Base-by-base conservation (phyloP, 495 filamentous ascomycete species). In the Hypomontagnella submonticulosa region DNA sequence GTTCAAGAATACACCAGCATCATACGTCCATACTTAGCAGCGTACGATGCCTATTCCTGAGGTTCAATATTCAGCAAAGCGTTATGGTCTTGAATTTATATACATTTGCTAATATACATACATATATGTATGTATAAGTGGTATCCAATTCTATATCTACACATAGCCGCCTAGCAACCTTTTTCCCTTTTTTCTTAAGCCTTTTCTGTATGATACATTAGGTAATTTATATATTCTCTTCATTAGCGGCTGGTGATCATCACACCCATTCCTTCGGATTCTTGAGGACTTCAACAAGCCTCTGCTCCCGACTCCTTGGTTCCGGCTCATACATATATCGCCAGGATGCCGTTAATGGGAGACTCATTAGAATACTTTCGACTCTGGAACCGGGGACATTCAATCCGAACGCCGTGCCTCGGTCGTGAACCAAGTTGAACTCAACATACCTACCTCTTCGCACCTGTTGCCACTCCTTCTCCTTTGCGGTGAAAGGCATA, bases 381-480 rank as follows among this genome's bases (percentile, higher is more conserved):
- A 99, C 85, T 55, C 95, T 85, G 8, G 93, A 90, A 61, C 91
- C 92, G 3, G 95, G 96, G 0, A 96, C 97, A 66, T 92, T 93
- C 55, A 99, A 78, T 0, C 95, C 95, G 75, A 99, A 99, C 47
- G 90, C 89, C 4, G 95, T 99, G 10, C 95, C 95, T 23, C 95
- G 87, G 80, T 99, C 95, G 78, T 99, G 92, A 46, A 99, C 91
- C 13, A 99, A 84, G 78, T 99, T 99, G 77, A 99, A 99, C 75
- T 99, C 95, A 20, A 99, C 96, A 76, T 99, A 99, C 67, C 90
- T 81, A 33, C 96, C 95, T 48, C 95, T 83, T 27, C 95, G 85
- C 61, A 99, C 81, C 80, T 98, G 95, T 76, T 99, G 95, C 95
- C 95, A 99, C 58, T 90, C 84, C 80, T 97, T 97, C 79, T 97